These are phyloP conservation scores for Geum urbanum DNA, from an alignment of 306 rosid genomes.

Conservation along the genomic window DNA sequence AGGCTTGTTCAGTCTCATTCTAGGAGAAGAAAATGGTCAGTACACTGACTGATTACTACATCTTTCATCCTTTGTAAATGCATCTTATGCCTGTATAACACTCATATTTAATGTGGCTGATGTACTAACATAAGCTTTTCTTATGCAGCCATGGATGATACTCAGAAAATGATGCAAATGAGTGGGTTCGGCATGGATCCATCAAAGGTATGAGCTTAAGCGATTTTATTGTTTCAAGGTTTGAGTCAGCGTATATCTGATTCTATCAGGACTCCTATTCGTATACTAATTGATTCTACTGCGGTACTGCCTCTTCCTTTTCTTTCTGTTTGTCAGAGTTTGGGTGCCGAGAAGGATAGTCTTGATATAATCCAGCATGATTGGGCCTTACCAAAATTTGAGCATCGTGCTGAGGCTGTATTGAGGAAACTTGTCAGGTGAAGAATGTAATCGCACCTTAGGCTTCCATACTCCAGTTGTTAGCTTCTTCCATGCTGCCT, in stretches of 20 bases:
- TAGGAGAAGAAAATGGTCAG: slow-evolving; percentile 99
- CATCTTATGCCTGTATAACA: too few relatives aligned
- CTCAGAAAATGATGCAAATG: slow-evolving; percentile 99
- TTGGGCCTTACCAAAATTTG: slow-evolving; percentile 85
- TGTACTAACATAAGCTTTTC: slow-evolving; percentile 25
- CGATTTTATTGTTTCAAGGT: slow-evolving; percentile 1
- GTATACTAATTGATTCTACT: not conserved
- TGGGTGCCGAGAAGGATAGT: slow-evolving; percentile 88
- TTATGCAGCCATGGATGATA: slow-evolving; percentile 86
- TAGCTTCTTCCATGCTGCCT: not conserved
- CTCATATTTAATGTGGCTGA: not conserved
- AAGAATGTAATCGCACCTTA: slow-evolving; percentile 17
- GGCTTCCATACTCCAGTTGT: not conserved
- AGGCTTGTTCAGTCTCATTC: slow-evolving; percentile 95
- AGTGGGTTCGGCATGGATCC: slow-evolving; percentile 96
- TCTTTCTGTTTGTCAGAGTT: slow-evolving; percentile 47
- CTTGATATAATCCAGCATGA: slow-evolving; percentile 97
- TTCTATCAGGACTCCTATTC: not conserved
- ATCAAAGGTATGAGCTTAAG: slow-evolving; percentile 56
- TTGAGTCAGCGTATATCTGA: slow-evolving; percentile 3
- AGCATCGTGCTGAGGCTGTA: slow-evolving; percentile 83
- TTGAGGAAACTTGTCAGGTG: slow-evolving; percentile 50
- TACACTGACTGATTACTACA: slow-evolving; percentile 8
- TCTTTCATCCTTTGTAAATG: too few relatives aligned
- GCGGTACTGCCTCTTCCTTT: too few relatives aligned